A percentile compares a stretch with the other conserved stretches of the same genome.
Evolutionary conservation across 2,329 filamentous ascomycete species (phyloP).

Genomic region (Daldinia sp.): DNA sequence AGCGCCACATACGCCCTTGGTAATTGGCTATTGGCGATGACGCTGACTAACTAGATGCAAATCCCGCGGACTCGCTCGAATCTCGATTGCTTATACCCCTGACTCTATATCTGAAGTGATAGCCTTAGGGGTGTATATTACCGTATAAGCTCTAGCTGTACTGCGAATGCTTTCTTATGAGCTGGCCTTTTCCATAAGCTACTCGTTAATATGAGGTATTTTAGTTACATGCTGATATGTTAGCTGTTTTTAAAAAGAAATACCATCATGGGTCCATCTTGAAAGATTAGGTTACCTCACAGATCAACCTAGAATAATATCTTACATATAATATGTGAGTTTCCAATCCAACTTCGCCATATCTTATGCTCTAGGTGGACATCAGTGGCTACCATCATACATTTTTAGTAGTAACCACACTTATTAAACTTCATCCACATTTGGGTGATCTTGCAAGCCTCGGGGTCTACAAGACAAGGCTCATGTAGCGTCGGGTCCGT

Average conservation of each 20-base stretch:
- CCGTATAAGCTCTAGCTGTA: too few relatives aligned
- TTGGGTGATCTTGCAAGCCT: conserved; percentile 18
- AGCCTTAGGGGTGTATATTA: background rate
- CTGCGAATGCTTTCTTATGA: too few relatives aligned
- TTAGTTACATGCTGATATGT: too few relatives aligned
- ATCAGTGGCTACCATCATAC: background rate
- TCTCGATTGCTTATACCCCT: background rate
- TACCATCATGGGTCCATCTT: background rate
- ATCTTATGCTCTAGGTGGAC: background rate
- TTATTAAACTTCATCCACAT: conserved; percentile 28
- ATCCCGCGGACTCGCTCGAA: background rate
- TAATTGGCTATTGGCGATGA: background rate
- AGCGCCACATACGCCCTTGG: background rate
- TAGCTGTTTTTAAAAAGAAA: background rate
- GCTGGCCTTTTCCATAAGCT: too few relatives aligned
- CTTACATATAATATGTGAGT: background rate
- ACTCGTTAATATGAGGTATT: too few relatives aligned
- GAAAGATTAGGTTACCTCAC: background rate
- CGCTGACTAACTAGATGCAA: background rate
- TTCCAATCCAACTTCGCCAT: background rate
- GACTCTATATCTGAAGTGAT: background rate
- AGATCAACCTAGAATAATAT: background rate
- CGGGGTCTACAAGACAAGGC: conserved; percentile 14
- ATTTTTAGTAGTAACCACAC: conserved; percentile 14
- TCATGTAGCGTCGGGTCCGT: background rate